Evolutionary conservation across 108 stramenopile species (phyloP).

Genomic region (Cyclotella kingstonii): DNA sequence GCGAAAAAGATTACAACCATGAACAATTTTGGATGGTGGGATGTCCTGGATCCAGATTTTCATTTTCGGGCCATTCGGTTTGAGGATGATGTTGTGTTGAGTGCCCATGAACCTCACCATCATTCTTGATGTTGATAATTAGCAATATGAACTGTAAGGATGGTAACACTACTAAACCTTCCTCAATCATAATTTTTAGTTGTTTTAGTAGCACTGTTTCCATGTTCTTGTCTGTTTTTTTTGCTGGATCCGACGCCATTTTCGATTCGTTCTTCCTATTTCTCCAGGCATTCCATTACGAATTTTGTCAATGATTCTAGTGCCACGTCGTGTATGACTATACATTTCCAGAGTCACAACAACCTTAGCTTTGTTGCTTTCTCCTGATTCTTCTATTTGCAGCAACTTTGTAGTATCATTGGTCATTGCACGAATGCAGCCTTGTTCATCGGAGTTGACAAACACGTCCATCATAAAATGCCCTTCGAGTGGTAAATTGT

Average conservation of each 20-base stretch:
- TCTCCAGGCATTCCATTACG: slow-evolving; percentile 61
- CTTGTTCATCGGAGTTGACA: slow-evolving; percentile 2
- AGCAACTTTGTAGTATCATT: too few species aligned
- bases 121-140: slow-evolving; percentile 62
- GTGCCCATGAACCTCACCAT: slow-evolving; percentile 83
- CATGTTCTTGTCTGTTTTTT: too few species aligned
- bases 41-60: slow-evolving; percentile 75
- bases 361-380: too few species aligned
- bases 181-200: too few species aligned
- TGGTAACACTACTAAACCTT: too few species aligned
- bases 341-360: slow-evolving; percentile 50
- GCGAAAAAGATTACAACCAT: slow-evolving; percentile 62
- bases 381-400: too few species aligned
- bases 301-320: slow-evolving; percentile 51
- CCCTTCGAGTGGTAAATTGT: slow-evolving; percentile 53
- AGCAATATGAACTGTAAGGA: too few species aligned
- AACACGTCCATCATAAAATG: slow-evolving; percentile 56
- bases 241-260: slow-evolving; percentile 87
- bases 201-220: too few species aligned
- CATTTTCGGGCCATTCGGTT: slow-evolving; percentile 75
- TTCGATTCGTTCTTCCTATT: slow-evolving; percentile 66
- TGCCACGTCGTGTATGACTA: slow-evolving; percentile 57
- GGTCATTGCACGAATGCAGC: slow-evolving; percentile 1
- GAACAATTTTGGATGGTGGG: slow-evolving; percentile 86
- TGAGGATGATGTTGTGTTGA: slow-evolving; percentile 78